These are phyloP conservation scores for Fusarium clavum DNA, from an alignment of 2,329 filamentous ascomycete species.

Conservation along the genomic window DNA sequence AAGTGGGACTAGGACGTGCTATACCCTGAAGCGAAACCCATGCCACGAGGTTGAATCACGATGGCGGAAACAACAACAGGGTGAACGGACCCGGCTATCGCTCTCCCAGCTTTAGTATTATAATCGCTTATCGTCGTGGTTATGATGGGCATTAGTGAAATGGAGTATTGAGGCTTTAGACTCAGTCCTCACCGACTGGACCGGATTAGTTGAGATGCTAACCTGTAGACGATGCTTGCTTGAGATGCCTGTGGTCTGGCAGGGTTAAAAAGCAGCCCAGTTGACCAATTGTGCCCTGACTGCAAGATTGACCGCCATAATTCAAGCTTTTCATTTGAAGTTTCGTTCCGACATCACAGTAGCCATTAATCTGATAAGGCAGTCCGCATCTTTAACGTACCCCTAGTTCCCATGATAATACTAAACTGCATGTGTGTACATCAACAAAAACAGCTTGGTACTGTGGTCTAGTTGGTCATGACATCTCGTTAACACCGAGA, in stretches of 20 bases:
- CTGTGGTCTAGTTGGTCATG: neutral
- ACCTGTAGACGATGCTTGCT: neutral
- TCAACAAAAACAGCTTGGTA: neutral
- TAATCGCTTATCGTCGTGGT: neutral
- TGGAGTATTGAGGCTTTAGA: neutral
- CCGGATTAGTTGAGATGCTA: neutral
- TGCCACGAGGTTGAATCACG: conserved; percentile 19
- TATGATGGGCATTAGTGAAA: neutral
- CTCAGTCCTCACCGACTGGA: neutral
- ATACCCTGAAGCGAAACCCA: conserved; percentile 17
- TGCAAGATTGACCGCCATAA: no score
- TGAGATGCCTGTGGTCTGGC: neutral
- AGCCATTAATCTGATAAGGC: no score
- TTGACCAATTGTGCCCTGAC: no score
- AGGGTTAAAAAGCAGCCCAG: no score
- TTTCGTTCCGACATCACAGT: neutral
- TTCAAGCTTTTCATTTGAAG: neutral
- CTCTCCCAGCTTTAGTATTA: conserved; percentile 1
- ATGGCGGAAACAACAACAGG: conserved; percentile 19
- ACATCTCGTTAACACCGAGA: neutral
- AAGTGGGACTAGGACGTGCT: conserved; percentile 12
- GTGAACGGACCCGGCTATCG: conserved; percentile 9
- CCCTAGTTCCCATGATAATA: rapidly evolving
- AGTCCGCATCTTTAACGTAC: neutral
- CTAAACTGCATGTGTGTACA: rapidly evolving